Evolutionary conservation across 2,329 filamentous ascomycete species (phyloP).

Genomic region (Sporothrix brunneoviolacea): DNA sequence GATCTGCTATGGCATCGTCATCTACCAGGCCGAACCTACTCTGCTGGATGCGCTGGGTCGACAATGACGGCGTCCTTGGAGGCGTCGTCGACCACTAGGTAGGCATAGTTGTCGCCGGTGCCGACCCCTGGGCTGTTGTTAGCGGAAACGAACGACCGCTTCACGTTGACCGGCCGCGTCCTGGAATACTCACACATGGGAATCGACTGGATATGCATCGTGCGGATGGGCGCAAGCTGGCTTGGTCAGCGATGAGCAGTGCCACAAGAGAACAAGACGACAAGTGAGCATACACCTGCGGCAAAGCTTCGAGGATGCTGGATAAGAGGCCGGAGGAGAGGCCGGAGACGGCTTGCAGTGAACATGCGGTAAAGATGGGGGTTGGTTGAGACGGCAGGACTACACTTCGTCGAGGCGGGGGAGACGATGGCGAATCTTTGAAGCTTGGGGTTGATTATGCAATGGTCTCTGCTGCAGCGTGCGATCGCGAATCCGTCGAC

Average conservation of each 20-base stretch:
- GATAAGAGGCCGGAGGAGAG: background rate
- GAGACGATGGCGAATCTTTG: background rate
- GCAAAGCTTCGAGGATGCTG: background rate
- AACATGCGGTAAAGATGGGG: constrained; percentile 1
- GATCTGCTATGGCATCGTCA: no score
- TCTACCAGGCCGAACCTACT: constrained; percentile 46
- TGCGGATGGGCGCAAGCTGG: constrained; percentile 33
- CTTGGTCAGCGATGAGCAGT: constrained; percentile 15
- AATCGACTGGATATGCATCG: constrained; percentile 83
- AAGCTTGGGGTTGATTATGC: background rate
- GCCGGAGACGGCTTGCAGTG: constrained; percentile 3
- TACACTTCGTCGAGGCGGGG: no score
- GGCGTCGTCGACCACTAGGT: constrained; percentile 71
- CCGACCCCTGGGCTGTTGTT: constrained; percentile 57
- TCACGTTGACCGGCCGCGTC: no score
- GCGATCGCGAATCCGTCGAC: constrained; percentile 9
- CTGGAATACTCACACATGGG: constrained; percentile 69
- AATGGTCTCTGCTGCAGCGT: background rate
- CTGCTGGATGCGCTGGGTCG: constrained; percentile 70
- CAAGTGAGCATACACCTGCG: background rate
- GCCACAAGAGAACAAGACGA: background rate
- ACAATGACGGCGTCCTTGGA: constrained; percentile 72
- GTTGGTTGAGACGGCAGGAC: no score
- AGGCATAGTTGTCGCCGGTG: constrained; percentile 75
- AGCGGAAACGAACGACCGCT: background rate